Conservation (phyloP, 148 eudicot genomes). For the Camellia lanceoleosa region DNA sequence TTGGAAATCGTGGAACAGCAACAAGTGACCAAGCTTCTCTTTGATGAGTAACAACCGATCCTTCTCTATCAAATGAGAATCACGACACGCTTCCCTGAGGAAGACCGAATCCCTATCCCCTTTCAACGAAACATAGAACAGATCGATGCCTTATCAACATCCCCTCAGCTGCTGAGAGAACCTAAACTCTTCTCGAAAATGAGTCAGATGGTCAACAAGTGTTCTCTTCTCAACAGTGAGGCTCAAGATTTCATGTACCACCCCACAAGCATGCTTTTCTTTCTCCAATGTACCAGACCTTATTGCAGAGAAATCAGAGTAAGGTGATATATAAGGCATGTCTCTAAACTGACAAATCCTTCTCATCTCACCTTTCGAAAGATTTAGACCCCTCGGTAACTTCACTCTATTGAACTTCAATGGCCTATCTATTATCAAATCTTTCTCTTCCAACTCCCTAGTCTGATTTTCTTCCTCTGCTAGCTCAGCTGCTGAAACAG, state of each 20-base stretch:
- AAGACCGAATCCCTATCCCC: constrained; percentile 96
- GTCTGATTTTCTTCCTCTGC: constrained; percentile 69
- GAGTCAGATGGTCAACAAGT: constrained; percentile 94
- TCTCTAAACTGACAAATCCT: constrained; percentile 76
- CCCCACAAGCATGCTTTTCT: constrained; percentile 94
- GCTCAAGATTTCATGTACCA: constrained; percentile 92
- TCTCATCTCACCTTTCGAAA: constrained; percentile 87
- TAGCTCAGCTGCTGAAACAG: constrained; percentile 90
- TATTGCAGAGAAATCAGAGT: constrained; percentile 79
- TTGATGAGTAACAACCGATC: constrained; percentile 67
- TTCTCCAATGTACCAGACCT: constrained; percentile 68
- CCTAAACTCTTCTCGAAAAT: constrained; percentile 93
- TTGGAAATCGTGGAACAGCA: constrained; percentile 50
- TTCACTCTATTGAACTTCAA: constrained; percentile 69
- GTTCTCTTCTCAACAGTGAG: constrained; percentile 87
- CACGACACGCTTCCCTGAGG: constrained; percentile 87
- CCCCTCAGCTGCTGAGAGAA: constrained; percentile 94
- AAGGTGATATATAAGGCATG: constrained; percentile 88
- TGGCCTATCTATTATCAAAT: constrained; percentile 91
- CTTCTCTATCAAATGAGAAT: constrained; percentile 82
- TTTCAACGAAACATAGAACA: constrained; percentile 94
- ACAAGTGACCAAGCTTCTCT: constrained; percentile 95
- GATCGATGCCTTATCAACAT: constrained; percentile 95
- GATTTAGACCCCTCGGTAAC: constrained; percentile 78
- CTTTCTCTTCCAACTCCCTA: constrained; percentile 58